phyloP scores from a whole-genome alignment of 129 eudicot species.

The Cynara cardunculus region DNA sequence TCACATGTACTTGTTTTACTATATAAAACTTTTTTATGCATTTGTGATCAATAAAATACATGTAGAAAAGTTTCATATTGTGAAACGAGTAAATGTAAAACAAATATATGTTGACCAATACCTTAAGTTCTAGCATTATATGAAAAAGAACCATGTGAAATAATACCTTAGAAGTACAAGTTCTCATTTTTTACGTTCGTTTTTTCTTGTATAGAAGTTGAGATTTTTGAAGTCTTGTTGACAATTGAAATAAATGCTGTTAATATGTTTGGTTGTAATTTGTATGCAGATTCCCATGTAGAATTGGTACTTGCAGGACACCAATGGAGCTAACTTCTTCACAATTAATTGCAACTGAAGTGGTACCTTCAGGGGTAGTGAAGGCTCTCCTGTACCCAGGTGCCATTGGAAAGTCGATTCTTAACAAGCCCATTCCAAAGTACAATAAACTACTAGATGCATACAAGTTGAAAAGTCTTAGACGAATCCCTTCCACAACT shows the following conservation, averaged over 20 bases:
- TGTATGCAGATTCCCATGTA: conserved; percentile 61
- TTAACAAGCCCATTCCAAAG: conserved; percentile 34
- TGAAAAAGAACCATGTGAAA: not conserved
- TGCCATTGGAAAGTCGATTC: conserved; percentile 37
- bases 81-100: not conserved
- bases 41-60: not conserved
- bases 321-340: conserved; percentile 53
- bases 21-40: not conserved
- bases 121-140: not conserved
- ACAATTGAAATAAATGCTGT: not conserved
- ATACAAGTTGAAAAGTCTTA: conserved; percentile 30
- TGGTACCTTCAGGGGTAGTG: conserved; percentile 43
- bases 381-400: conserved; percentile 58
- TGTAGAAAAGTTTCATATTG: not conserved
- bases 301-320: conserved; percentile 50
- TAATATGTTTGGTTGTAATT: not conserved
- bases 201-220: not conserved
- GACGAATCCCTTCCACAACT: conserved; percentile 12
- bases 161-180: not conserved
- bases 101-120: not conserved
- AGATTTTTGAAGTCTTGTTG: not conserved
- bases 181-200: not conserved
- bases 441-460: conserved; percentile 29
- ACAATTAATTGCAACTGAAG: conserved; percentile 49
- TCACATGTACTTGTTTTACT: not conserved